Evolutionary conservation across 116 monocot species (phyloP), one percentile per base, ranked within the genome.

Genomic region (Cymodocea nodosa): DNA sequence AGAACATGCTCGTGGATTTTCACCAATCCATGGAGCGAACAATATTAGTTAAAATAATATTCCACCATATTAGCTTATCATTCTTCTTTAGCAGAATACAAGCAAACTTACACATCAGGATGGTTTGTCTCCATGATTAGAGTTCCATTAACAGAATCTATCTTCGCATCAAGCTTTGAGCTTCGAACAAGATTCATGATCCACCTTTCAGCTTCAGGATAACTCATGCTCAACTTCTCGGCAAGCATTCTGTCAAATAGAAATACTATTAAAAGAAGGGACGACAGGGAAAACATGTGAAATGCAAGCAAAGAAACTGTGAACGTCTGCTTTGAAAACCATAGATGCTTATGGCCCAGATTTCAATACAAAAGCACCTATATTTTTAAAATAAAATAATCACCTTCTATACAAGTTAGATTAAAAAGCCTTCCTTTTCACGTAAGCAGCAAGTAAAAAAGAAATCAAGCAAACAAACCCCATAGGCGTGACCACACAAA

Each of bases 141-240:
- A 68, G 97, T 91, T 17, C 88, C 82, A 7, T 85, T 79, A 23
- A 63, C 81, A 1, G 82, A 91, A 80, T 97, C 97, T 24, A 97
- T 90, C 77, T 82, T 97, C 9, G 91, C 97, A 51, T 97, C 88
- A 15, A 97, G 82, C 69, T 97, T 91, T 60, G 97, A 79, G 62
- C 67, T 86, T 35, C 71, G 78, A 70, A 91, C 78, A 25, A 97
- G 84, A 74, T 91, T 91, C 80, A 91, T 82, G 52, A 91, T 91
- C 83, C 87, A 97, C 66, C 78, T 63, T 73, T 91, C 85, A 1
- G 91, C 88, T 68, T 91, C 97, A 50, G 88, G 88, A 60, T 85
- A 85, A 23, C 65, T 85, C 97, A 91, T 91, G 71, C 78, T 83
- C 74, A 97, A 67, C 83, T 90, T 90, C 60, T 90, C 83, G 25